Evolutionary conservation across 2,329 filamentous ascomycete species (phyloP), one percentile per base, ranked within the genome.

Genomic region (Exophiala oligosperma): DNA sequence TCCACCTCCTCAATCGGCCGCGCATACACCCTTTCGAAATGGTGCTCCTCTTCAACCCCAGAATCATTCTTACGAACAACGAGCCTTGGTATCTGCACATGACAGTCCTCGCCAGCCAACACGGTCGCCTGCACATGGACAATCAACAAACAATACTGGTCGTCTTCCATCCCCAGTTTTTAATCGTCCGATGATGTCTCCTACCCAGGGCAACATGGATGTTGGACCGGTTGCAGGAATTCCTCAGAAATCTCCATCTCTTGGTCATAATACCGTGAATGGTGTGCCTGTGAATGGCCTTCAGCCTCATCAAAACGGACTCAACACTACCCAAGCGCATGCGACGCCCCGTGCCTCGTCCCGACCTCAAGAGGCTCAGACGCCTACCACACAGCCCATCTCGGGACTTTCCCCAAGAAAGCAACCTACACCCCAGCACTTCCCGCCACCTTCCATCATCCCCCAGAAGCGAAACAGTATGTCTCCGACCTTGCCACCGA

Each of bases 181-280:
- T 48, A 77, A 77, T 55, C 74, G 72, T 12, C 76, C 77, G 1
- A 74, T 76, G 1, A 77, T 79, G 72, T 79, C 78, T 21, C 77
- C 77, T 23, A 76, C 80, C 55, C 67, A 81, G 71, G 72, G 80
- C 56, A 72, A 82, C 68, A 68, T 77, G 70, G 72, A 82, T 66
- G 68, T 78, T 47, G 76, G 76, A 3, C 75, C 73, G 51, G 69
- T 79, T 46, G 76, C 75, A 21, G 76, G 76, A 7, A 74, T 78
- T 43, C 74, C 76, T 21, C 73, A 76, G 65, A 59, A 65, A 38
- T 59, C 66, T 24, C 44, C 64, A 28, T 55, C 66, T 23, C 23
- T 28, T 12, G 52, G 38, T 11, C 57, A 59, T 50, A 47, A 51
- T 8, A 6, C 48, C 9, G 32, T 50, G 21, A 64, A 64, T 59